Conservation (phyloP, 73 alveolate genomes). For the Urostyla sp. region DNA sequence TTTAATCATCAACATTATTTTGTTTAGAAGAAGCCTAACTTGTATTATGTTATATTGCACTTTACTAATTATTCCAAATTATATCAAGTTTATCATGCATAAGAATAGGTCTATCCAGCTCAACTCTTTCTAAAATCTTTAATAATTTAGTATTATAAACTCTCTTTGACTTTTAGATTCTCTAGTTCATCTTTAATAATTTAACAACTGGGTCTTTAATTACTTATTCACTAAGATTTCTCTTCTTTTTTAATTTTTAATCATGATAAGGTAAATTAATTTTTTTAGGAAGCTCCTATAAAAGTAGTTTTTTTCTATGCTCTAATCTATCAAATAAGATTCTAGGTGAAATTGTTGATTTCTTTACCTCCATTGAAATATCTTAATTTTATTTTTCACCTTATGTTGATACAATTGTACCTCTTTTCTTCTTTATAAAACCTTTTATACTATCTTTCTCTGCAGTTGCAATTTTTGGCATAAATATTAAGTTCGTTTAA, state of each 20-base stretch:
- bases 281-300: constrained; percentile 9
- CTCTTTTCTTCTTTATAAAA: no score
- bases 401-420: no score
- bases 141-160: constrained; percentile 19
- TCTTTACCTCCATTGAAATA: no score
- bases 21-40: not conserved
- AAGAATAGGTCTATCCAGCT: constrained; percentile 52
- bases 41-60: not conserved
- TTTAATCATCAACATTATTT: not conserved
- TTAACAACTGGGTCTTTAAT: constrained; percentile 52
- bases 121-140: constrained; percentile 53
- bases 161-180: not conserved
- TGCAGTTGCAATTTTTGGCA: no score
- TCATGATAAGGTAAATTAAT: constrained; percentile 7
- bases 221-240: not conserved
- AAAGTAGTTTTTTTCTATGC: not conserved
- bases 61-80: constrained; percentile 16
- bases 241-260: constrained; percentile 4
- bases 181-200: constrained; percentile 11
- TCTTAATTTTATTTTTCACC: no score
- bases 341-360: not conserved
- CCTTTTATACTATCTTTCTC: no score
- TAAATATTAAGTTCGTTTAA: no score
- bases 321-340: not conserved
- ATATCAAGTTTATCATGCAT: constrained; percentile 60